phyloP scores from a whole-genome alignment of 1,284 basidiomycete genomes.

The Apiotrichum domesticum region DNA sequence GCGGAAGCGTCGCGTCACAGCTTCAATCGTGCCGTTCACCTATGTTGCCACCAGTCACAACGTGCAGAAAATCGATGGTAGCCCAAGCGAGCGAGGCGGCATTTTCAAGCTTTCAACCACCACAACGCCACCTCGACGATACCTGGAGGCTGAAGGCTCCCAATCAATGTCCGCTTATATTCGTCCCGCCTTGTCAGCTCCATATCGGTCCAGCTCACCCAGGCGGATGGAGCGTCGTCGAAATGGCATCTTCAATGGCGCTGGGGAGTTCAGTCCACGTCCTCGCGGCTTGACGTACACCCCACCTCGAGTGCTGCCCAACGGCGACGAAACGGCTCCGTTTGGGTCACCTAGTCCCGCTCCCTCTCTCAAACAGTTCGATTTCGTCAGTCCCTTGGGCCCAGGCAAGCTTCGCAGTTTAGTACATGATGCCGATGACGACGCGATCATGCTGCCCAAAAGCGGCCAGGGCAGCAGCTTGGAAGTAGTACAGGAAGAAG shows the following conservation, averaged over 20 bases:
- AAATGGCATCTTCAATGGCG: slow-evolving; percentile 16
- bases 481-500: slow-evolving; percentile 15
- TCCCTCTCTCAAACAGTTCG: slow-evolving; percentile 31
- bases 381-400: slow-evolving; percentile 39
- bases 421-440: slow-evolving; percentile 4
- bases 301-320: slow-evolving; percentile 36
- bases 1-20: slow-evolving; percentile 10
- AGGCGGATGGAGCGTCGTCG: slow-evolving; percentile 31
- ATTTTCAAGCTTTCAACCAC: slow-evolving; percentile 15
- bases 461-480: neutral
- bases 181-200: slow-evolving; percentile 31
- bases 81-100: slow-evolving; percentile 16
- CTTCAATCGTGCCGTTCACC: slow-evolving; percentile 7
- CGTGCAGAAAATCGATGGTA: slow-evolving; percentile 12
- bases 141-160: neutral
- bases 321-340: slow-evolving; percentile 39
- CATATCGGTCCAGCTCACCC: slow-evolving; percentile 32
- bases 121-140: neutral
- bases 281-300: slow-evolving; percentile 32
- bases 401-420: slow-evolving; percentile 14
- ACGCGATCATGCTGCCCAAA: slow-evolving; percentile 7
- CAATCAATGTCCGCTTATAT: slow-evolving; percentile 26
- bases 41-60: neutral
- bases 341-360: slow-evolving; percentile 11
- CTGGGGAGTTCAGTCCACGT: slow-evolving; percentile 35